Evolutionary conservation across 2,329 filamentous ascomycete species (phyloP).

Genomic region (Epichloe sibirici): DNA sequence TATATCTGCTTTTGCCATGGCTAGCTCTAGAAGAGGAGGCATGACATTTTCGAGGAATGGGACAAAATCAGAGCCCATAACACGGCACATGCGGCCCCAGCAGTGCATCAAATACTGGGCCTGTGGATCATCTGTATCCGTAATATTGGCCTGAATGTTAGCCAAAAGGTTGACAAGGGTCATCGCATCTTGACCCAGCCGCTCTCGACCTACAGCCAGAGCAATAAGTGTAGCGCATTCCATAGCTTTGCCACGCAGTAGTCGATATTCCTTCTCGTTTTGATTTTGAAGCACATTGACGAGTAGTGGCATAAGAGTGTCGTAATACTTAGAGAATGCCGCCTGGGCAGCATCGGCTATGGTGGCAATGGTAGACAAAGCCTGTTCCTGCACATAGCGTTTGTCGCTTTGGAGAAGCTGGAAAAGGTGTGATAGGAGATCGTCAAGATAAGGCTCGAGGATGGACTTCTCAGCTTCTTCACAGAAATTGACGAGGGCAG

Average conservation of each 20-base stretch:
- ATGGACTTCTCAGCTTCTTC: slow-evolving; percentile 91
- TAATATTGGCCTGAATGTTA: slow-evolving; percentile 74
- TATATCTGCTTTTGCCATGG: slow-evolving; percentile 91
- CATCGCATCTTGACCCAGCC: slow-evolving; percentile 78
- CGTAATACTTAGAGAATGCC: slow-evolving; percentile 91
- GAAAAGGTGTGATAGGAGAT: slow-evolving; percentile 74
- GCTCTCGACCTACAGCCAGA: slow-evolving; percentile 85
- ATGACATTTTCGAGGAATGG: slow-evolving; percentile 89
- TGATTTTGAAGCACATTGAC: slow-evolving; percentile 83
- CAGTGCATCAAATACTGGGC: slow-evolving; percentile 96
- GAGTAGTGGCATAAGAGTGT: slow-evolving; percentile 86
- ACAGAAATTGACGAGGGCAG: slow-evolving; percentile 97
- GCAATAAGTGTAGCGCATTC: slow-evolving; percentile 96
- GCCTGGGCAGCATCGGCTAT: slow-evolving; percentile 97
- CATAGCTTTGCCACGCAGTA: slow-evolving; percentile 95
- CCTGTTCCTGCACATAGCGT: slow-evolving; percentile 95
- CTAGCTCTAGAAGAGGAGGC: slow-evolving; percentile 82
- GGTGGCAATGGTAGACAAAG: slow-evolving; percentile 92
- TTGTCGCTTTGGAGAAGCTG: slow-evolving; percentile 82
- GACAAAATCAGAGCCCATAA: slow-evolving; percentile 80
- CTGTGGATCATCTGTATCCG: slow-evolving; percentile 87
- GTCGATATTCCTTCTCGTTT: slow-evolving; percentile 82
- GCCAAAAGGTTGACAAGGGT: slow-evolving; percentile 79
- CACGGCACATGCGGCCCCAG: slow-evolving; percentile 97
- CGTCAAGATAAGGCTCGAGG: slow-evolving; percentile 85